Percentiles rank a stretch among this genome's conserved stretches.
Conservation (phyloP, 176 grass and related monocot species). For the Triticum urartu region DNA sequence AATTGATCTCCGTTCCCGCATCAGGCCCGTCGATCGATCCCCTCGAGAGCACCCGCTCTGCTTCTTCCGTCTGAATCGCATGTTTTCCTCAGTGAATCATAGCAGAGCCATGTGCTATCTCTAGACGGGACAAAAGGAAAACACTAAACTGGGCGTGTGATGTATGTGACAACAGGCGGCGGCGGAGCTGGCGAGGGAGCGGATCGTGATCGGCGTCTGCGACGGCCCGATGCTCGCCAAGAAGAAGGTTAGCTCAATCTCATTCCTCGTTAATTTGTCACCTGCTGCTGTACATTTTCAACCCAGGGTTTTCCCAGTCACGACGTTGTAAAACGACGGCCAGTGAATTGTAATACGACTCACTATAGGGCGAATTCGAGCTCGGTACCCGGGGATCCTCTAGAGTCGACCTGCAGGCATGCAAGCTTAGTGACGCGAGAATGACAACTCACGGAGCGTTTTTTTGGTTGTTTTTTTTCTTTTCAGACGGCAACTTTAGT, state of each 20-base stretch:
- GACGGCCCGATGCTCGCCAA: slow-evolving; percentile 94
- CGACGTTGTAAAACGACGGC: too few species aligned
- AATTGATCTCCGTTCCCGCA: too few species aligned
- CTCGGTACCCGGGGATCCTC: too few species aligned
- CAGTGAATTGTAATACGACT: too few species aligned
- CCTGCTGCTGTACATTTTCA: too few species aligned
- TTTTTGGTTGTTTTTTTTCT: too few species aligned
- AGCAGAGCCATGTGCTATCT: background rate
- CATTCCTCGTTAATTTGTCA: background rate
- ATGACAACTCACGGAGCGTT: too few species aligned
- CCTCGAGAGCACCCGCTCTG: background rate
- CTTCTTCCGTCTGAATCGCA: background rate
- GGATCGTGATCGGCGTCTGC: slow-evolving; percentile 81
- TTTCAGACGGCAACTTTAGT: too few species aligned
- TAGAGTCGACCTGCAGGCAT: too few species aligned
- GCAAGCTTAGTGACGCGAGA: too few species aligned
- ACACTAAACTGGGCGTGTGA: background rate
- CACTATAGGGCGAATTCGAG: too few species aligned
- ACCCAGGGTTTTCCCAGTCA: too few species aligned
- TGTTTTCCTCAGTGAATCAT: background rate
- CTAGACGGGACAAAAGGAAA: background rate
- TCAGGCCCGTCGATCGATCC: background rate
- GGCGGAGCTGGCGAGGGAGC: slow-evolving; percentile 61
- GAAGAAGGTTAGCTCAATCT: slow-evolving; percentile 53
- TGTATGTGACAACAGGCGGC: slow-evolving; percentile 54